phyloP scores from a whole-genome alignment of 2,329 filamentous ascomycete genomes.

The Teratosphaeriaceae sp. region DNA sequence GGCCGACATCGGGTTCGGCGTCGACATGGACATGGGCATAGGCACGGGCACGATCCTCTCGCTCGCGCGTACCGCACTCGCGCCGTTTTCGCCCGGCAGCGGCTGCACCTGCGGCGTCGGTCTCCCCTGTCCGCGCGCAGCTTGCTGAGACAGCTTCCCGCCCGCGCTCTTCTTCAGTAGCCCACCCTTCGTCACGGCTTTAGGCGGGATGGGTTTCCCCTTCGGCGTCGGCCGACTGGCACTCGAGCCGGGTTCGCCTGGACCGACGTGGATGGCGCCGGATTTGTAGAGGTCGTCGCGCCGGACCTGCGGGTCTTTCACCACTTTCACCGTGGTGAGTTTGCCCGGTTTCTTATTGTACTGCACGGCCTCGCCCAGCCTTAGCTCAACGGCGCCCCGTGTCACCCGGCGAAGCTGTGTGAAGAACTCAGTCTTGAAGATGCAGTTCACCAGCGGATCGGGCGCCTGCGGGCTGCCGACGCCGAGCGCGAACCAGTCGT shows the following conservation, averaged over 20 bases:
- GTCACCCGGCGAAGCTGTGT: slow-evolving; percentile 79
- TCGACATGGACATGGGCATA: neutral
- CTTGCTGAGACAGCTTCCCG: slow-evolving; percentile 60
- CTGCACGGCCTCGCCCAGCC: slow-evolving; percentile 77
- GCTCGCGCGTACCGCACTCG: slow-evolving; percentile 9
- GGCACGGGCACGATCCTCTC: slow-evolving; percentile 13
- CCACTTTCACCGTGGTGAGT: slow-evolving; percentile 75
- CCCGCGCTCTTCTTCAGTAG: slow-evolving; percentile 71
- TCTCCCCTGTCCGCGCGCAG: slow-evolving; percentile 33
- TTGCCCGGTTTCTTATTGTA: slow-evolving; percentile 99
- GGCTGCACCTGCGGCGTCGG: slow-evolving; percentile 42
- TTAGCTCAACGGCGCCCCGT: slow-evolving; percentile 72
- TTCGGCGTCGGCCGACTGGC: slow-evolving; percentile 79
- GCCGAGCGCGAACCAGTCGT: slow-evolving; percentile 95
- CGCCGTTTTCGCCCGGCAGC: slow-evolving; percentile 21
- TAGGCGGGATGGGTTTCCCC: slow-evolving; percentile 75
- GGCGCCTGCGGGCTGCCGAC: slow-evolving; percentile 85
- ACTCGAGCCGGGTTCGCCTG: slow-evolving; percentile 76
- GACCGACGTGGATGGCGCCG: slow-evolving; percentile 76
- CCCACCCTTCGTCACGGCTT: slow-evolving; percentile 89
- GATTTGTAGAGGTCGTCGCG: slow-evolving; percentile 88
- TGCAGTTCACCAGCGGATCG: slow-evolving; percentile 86
- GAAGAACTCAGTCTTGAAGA: slow-evolving; percentile 96
- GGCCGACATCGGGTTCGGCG: slow-evolving; percentile 20
- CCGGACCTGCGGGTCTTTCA: slow-evolving; percentile 73